Conservation (phyloP, 2,329 filamentous ascomycete genomes). For the Teratosphaeriaceae sp. region DNA sequence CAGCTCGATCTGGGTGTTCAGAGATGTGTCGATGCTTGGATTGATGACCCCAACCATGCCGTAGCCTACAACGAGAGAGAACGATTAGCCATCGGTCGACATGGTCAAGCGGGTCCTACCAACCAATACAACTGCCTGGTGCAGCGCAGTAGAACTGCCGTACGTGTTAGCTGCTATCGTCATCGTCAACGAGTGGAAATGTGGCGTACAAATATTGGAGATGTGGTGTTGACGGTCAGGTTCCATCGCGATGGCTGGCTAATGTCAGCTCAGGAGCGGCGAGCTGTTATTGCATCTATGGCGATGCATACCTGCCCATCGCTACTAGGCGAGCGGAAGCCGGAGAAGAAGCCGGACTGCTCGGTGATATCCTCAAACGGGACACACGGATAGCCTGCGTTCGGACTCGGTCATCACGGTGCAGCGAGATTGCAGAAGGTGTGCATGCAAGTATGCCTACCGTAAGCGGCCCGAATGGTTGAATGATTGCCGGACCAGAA, state of each 20-base stretch:
- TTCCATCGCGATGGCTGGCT: slow-evolving; percentile 15
- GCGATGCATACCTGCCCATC: not conserved
- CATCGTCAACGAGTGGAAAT: not conserved
- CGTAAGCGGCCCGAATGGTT: slow-evolving; percentile 35
- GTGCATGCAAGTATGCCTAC: too few relatives aligned
- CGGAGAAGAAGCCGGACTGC: slow-evolving; percentile 22
- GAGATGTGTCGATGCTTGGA: slow-evolving; percentile 34
- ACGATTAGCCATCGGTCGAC: too few relatives aligned
- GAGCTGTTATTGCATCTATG: not conserved
- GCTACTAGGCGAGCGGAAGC: slow-evolving; percentile 3
- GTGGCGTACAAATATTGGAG: slow-evolving; percentile 48
- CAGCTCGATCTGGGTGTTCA: slow-evolving; percentile 24
- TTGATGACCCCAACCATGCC: slow-evolving; percentile 75
- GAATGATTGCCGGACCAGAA: slow-evolving; percentile 40
- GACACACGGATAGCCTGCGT: slow-evolving; percentile 30
- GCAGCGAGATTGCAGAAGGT: too few relatives aligned
- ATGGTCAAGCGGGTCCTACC: too few relatives aligned
- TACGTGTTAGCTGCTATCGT: not conserved
- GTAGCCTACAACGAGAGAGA: slow-evolving; percentile 26
- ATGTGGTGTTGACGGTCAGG: slow-evolving; percentile 51
- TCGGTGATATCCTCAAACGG: slow-evolving; percentile 24
- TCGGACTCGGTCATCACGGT: too few relatives aligned
- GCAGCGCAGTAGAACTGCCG: slow-evolving; percentile 60
- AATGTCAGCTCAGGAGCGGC: slow-evolving; percentile 4
- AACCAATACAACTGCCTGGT: slow-evolving; percentile 53